Conservation (phyloP, 2,329 filamentous ascomycete species). For the Ophiocordyceps robertsii region DNA sequence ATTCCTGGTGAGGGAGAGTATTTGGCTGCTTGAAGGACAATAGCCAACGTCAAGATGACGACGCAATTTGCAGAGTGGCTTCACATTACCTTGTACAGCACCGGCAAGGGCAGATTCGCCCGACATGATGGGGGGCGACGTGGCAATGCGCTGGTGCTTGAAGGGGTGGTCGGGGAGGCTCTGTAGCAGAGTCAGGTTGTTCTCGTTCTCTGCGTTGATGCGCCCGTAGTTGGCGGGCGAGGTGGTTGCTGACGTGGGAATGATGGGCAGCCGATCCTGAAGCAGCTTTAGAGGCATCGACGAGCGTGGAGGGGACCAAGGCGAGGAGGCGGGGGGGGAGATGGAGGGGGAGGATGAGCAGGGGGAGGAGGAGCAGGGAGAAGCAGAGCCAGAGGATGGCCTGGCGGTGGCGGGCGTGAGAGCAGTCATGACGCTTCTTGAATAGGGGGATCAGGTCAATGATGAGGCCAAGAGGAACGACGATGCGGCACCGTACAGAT, state of each 20-base stretch:
- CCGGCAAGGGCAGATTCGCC: not conserved
- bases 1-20: no score
- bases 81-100: no score
- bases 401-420: not conserved
- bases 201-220: conserved; percentile 22
- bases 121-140: not conserved
- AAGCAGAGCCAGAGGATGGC: not conserved
- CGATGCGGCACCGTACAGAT: no score
- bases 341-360: no score
- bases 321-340: no score
- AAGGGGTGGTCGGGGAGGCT: conserved; percentile 11
- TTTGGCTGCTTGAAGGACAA: no score
- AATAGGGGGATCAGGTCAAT: no score
- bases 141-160: conserved; percentile 1
- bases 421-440: not conserved
- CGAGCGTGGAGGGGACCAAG: not conserved
- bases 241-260: conserved; percentile 6
- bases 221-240: conserved; percentile 16
- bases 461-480: no score
- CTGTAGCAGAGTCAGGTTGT: conserved; percentile 16
- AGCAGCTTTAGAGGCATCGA: not conserved
- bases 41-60: no score
- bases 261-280: conserved; percentile 4
- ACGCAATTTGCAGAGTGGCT: not conserved
- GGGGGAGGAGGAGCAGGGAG: not conserved